These are phyloP conservation scores for Globisporangium spinosum DNA, from an alignment of 352 stramenopile genomes.

Conservation along the genomic window DNA sequence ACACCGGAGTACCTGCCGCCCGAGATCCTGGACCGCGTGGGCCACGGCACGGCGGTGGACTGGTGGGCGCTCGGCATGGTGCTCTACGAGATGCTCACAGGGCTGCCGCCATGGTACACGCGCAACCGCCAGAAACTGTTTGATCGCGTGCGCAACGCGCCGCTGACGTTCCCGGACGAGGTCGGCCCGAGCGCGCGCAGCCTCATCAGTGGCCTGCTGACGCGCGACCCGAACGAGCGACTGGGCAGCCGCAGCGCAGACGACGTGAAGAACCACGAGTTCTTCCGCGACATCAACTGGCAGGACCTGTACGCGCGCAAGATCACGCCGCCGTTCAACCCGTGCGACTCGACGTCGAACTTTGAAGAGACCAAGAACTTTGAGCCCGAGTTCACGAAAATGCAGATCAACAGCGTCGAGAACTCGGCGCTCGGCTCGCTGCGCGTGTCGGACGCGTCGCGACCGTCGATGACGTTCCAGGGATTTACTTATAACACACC, in stretches of 20 bases:
- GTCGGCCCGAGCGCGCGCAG: slow-evolving; percentile 64
- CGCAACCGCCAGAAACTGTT: slow-evolving; percentile 92
- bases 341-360: slow-evolving; percentile 56
- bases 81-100: slow-evolving; percentile 94
- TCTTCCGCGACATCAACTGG: slow-evolving; percentile 83
- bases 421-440: slow-evolving; percentile 59
- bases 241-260: slow-evolving; percentile 72
- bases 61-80: slow-evolving; percentile 93
- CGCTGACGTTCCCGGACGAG: slow-evolving; percentile 86
- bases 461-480: slow-evolving; percentile 86
- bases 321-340: slow-evolving; percentile 82
- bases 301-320: slow-evolving; percentile 80
- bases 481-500: slow-evolving; percentile 89
- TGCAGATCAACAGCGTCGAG: slow-evolving; percentile 87
- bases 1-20: slow-evolving; percentile 92
- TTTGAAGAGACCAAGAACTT: slow-evolving; percentile 88
- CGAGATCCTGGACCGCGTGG: slow-evolving; percentile 88
- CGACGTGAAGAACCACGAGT: slow-evolving; percentile 85
- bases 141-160: slow-evolving; percentile 84
- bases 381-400: slow-evolving; percentile 88
- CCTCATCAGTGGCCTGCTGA: slow-evolving; percentile 83
- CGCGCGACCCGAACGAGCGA: slow-evolving; percentile 73
- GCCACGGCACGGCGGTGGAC: slow-evolving; percentile 89
- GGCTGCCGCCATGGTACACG: slow-evolving; percentile 90
- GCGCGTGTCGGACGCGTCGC: slow-evolving; percentile 71